A percentile compares a stretch with the other conserved stretches of the same genome.
These are phyloP conservation scores for Cladophialophora bantiana DNA, from an alignment of 2,329 filamentous ascomycete genomes.

Conservation along the genomic window DNA sequence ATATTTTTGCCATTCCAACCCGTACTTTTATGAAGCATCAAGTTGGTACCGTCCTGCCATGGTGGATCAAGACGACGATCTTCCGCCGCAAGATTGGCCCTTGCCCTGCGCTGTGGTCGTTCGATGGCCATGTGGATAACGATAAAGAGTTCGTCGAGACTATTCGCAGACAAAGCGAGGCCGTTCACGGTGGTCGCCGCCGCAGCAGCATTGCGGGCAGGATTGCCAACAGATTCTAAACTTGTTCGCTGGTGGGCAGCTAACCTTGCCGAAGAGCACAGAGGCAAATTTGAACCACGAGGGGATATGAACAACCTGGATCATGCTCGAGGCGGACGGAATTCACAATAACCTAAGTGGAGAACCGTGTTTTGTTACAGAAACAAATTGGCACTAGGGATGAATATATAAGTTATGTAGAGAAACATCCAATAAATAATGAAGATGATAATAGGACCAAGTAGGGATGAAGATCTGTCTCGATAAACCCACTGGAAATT, in stretches of 20 bases:
- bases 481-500: background rate
- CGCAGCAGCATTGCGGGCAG: slow-evolving; percentile 33
- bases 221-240: slow-evolving; percentile 33
- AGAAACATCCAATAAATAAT: background rate
- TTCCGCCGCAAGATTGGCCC: slow-evolving; percentile 56
- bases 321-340: background rate
- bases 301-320: background rate
- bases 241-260: background rate
- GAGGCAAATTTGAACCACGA: background rate
- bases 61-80: slow-evolving; percentile 66
- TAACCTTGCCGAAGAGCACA: background rate
- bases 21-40: slow-evolving; percentile 62
- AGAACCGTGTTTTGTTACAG: background rate
- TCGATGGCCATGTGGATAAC: slow-evolving; percentile 45
- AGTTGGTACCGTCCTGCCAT: slow-evolving; percentile 61
- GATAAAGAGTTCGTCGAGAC: slow-evolving; percentile 39
- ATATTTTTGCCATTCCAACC: slow-evolving; percentile 60
- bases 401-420: background rate
- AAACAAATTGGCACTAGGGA: background rate
- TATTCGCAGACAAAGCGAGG: slow-evolving; percentile 36
- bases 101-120: slow-evolving; percentile 58
- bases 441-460: background rate
- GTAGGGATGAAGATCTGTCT: background rate
- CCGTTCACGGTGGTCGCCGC: slow-evolving; percentile 25
- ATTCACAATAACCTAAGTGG: background rate